These are phyloP conservation scores for Cytospora schulzeri DNA, from an alignment of 2,329 filamentous ascomycete genomes.

Conservation along the genomic window DNA sequence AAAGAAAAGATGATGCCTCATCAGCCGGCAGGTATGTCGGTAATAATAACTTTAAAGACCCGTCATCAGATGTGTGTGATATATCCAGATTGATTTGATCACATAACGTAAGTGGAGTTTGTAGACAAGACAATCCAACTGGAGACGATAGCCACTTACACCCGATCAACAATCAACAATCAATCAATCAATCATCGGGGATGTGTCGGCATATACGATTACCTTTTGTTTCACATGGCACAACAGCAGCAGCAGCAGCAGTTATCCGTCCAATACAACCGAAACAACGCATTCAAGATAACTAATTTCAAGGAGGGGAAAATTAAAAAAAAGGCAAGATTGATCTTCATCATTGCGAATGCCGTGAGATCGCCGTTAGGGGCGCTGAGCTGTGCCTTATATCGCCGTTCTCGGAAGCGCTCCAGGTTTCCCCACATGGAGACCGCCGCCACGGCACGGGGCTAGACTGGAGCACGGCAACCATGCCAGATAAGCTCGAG, in stretches of 20 bases:
- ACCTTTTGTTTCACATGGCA: background rate
- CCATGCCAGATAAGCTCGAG: conserved; percentile 10
- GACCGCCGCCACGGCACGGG: background rate
- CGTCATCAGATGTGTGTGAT: background rate
- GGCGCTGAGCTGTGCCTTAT: background rate
- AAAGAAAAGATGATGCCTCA: no score
- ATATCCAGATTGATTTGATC: background rate
- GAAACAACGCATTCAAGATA: background rate
- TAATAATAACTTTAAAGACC: no score
- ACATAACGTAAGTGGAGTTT: background rate
- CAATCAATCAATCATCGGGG: background rate
- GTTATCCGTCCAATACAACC: no score
- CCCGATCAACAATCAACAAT: background rate
- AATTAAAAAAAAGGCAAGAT: no score
- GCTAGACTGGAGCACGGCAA: conserved; percentile 1
- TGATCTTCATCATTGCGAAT: background rate
- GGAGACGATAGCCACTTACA: background rate
- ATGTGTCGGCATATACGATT: background rate
- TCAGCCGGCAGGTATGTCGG: no score
- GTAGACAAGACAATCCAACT: background rate
- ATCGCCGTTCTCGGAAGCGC: conserved; percentile 14
- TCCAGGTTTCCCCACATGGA: conserved; percentile 6
- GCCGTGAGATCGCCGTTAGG: conserved; percentile 1
- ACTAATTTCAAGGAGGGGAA: no score
- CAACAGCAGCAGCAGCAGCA: background rate